Percentiles rank a stretch among this genome's conserved stretches.
Evolutionary conservation across 345 rosid species (phyloP).

Genomic region (Combretum micranthum): DNA sequence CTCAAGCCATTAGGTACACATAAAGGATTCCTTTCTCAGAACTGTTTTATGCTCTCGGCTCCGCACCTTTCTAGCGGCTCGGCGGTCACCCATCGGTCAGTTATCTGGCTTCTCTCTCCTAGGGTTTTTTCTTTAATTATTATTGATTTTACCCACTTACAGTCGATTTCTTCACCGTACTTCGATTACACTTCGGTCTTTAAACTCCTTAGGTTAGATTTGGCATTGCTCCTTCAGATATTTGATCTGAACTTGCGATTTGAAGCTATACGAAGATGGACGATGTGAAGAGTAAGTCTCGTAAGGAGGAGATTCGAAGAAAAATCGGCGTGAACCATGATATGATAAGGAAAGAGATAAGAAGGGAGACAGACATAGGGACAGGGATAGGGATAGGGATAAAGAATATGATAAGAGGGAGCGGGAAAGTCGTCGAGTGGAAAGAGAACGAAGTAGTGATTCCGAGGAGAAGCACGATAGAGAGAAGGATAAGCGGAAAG

Average conservation of each 20-base stretch:
- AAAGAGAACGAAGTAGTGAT: slow-evolving; percentile 5
- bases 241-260: background rate
- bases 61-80: too few relatives aligned
- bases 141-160: too few relatives aligned
- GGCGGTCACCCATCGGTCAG: too few relatives aligned
- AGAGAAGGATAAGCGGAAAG: slow-evolving; percentile 2
- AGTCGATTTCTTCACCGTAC: background rate
- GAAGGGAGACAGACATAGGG: slow-evolving; percentile 29
- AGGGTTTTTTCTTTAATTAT: too few relatives aligned
- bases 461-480: slow-evolving; percentile 3
- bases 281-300: slow-evolving; percentile 32
- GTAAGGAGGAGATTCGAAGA: slow-evolving; percentile 50
- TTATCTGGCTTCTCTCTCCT: too few relatives aligned
- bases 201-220: background rate
- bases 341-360: slow-evolving; percentile 48
- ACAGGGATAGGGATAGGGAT: slow-evolving; percentile 24
- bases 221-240: background rate
- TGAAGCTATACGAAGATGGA: slow-evolving; percentile 17
- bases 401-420: slow-evolving; percentile 4
- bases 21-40: too few relatives aligned
- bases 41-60: too few relatives aligned
- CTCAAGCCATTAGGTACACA: too few relatives aligned
- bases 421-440: background rate
- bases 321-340: slow-evolving; percentile 42
- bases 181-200: too few relatives aligned